Evolutionary conservation across 2,329 filamentous ascomycete genomes (phyloP), one percentile per base, ranked within the genome.

Genomic region (Ophiostoma piceae): DNA sequence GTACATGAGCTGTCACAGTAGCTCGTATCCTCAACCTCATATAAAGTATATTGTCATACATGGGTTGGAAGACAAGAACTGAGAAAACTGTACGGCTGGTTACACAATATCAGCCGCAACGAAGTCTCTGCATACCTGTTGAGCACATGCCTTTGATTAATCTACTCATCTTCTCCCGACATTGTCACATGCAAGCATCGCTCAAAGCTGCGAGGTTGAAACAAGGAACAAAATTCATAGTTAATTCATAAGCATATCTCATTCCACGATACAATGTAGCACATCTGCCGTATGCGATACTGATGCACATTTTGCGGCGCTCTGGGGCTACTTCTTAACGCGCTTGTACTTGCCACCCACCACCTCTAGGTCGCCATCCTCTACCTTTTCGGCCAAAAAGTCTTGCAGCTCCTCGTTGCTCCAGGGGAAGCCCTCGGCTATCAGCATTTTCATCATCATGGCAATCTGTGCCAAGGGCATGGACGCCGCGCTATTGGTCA

Each of bases 381-480:
- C 82, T n/a, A 94, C 89, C 86, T 96, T 94, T 71, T 90, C 87
- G 9, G 82, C 86, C 71, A 98, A 79, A 77, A 97, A 91, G 78
- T 90, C 91, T 75, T 88, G 87, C 72, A 98, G 80, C 80, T 98
- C 94, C 77, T 97, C 94, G 76, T 92, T 92, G 72, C 90, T 92
- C 85, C 92, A 97, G 0, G 92, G 87, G 77, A 97, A 97, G 1
- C 93, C 94, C 14, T 92, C 92, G 0, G 91, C 87, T 68, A 97
- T 88, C 71, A 94, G 85, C 85, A 98, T 94, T 80, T 92, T 92
- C 84, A 99, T 85, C 92, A 98, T 97, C 90, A 94, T 96, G 9
- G 88, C 85, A 73, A 99, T 96, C 77, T 93, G 87, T 69, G 84
- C 84, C 71, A 94, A 81, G 67, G 91, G 89, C 91, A 97, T 95